Conservation (phyloP, 1,284 basidiomycete genomes). For the Microbotryum scabiosae region DNA sequence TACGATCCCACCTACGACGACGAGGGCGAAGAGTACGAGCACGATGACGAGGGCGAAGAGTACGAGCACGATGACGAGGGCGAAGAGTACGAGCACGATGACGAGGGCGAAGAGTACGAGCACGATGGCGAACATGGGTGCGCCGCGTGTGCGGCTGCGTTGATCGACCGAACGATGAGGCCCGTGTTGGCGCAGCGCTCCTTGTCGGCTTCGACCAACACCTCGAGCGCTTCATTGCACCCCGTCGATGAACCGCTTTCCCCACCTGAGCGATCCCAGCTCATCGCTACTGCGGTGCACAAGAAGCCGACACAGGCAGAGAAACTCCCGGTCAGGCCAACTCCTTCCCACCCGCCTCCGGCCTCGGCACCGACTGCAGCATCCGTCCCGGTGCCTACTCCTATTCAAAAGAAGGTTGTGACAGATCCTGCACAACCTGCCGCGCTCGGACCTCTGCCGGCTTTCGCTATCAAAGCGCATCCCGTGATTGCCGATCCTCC, state of each 20-base stretch:
- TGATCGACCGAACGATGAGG: slow-evolving; percentile 11
- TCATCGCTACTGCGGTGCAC: background rate
- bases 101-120: background rate
- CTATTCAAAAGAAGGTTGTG: background rate
- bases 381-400: background rate
- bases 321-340: no score
- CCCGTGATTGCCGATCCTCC: background rate
- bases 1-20: background rate
- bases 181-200: slow-evolving; percentile 3
- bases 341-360: no score
- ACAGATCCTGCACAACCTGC: background rate
- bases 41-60: slow-evolving; percentile 1
- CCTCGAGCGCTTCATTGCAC: no score
- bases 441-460: background rate
- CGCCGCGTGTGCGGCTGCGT: slow-evolving; percentile 13
- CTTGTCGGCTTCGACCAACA: background rate
- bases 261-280: no score
- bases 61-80: slow-evolving; percentile 4
- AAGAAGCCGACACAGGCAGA: background rate
- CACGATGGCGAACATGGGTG: slow-evolving; percentile 4
- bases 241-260: no score
- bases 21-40: background rate
- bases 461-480: background rate
- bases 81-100: no score
- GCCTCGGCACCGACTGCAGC: background rate